Base-by-base conservation (phyloP, 2,329 filamentous ascomycete genomes). In the Ceratocystis diversiconidia region DNA sequence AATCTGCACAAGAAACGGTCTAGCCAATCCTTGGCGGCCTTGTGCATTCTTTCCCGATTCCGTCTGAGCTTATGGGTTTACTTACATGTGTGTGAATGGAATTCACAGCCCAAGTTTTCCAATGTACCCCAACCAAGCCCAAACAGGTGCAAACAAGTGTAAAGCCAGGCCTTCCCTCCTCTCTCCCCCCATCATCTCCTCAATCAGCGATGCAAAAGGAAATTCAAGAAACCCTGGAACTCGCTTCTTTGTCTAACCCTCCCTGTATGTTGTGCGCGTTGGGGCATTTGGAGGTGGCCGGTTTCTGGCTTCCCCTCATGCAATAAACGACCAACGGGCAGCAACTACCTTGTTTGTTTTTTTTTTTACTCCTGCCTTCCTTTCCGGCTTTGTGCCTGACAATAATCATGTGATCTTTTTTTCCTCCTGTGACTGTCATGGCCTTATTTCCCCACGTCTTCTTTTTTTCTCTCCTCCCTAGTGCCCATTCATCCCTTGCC, bases 231-330 rank as follows among this genome's bases (percentile, higher is more conserved):
- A 52, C 44, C 61, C 25, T 36, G 61, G 46, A 15, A 12, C 7
- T 22, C 22, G 19, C 22, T 25, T 62, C 43, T n/a, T 46, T 48
- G 41, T 30, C 30, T 59, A 28, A 59, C 28, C 41, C 32, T 17
- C 28, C 28, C 30, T 22, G 28, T 8, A 59, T 41, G 36, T 12
- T 41, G 36, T 41, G 36, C 36, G 12, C 36, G 36, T 41, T 41
- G 36, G 36, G 36, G 12, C 36, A 59, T 15, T 59, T 59, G 55
- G 55, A 59, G 28, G 28, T 36, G 55, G 55, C 2, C 55, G 10
- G 55, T 59, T 59, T 59, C 19, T 62, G 61, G n/a, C n/a, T 59
- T 64, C 63, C 52, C 63, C 63, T 64, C 63, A 64, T 44, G 30
- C 52, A 25, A 50, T 46, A 48, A 48, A 30, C 28, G 2, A 63